Conservation (phyloP, 208 protist species). For the Balamuthia mandrillaris region DNA sequence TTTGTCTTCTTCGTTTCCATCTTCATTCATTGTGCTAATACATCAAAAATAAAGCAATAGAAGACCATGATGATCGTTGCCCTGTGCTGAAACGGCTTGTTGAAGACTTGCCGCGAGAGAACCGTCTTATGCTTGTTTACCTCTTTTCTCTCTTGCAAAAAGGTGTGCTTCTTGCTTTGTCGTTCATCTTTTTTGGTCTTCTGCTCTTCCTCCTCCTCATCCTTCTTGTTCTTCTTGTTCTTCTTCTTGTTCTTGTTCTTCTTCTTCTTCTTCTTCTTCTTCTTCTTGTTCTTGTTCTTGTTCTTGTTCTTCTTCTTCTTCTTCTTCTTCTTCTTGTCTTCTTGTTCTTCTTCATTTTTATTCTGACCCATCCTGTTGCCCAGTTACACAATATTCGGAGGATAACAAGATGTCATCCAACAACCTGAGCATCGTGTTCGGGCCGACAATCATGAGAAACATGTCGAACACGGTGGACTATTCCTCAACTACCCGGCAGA, state of each 20-base stretch:
- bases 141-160: background rate
- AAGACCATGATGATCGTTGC: background rate
- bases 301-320: no score
- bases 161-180: background rate
- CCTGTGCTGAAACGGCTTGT: background rate
- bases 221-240: no score
- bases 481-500: background rate
- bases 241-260: no score
- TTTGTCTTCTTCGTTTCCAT: background rate
- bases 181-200: no score
- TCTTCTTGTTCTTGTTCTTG: no score
- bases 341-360: no score
- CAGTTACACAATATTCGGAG: background rate
- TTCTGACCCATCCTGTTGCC: no score
- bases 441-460: conserved; percentile 16
- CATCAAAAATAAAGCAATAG: background rate
- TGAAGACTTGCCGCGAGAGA: background rate
- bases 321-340: no score
- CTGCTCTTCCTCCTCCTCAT: no score
- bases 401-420: conserved; percentile 22
- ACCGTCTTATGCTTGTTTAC: background rate
- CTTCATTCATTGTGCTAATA: background rate
- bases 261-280: no score
- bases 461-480: background rate
- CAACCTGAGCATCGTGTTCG: conserved; percentile 24